Evolutionary conservation across 805 yeast genomes (phyloP), one percentile per base, ranked within the genome.

Genomic region (Wickerhamiella azyma): DNA sequence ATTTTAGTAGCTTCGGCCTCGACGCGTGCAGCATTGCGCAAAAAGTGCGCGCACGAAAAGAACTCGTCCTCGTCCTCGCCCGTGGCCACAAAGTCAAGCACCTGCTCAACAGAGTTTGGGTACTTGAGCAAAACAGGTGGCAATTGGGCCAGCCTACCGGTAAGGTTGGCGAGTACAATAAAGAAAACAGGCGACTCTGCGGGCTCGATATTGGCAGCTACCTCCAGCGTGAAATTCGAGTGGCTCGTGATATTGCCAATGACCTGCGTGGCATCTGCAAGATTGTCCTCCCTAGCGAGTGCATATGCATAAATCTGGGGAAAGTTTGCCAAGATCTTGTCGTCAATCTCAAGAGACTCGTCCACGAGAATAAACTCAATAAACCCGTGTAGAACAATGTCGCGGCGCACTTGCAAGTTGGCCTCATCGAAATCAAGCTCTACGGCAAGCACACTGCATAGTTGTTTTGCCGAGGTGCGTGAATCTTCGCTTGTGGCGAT

Each of bases 191-290:
- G 38, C 24, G 48, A 46, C 37, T 17, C 28, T 9, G 38, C 28
- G 2, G 36, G 37, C 41, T 36, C 39, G 16, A 46, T 29, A 18
- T 37, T 33, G n/a, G 35, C 38, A 11, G 14, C 26, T 9, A 5
- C 9, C 13, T 17, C 17, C 18, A 45, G 24, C 24, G 30, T 26
- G 28, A 46, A 41, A n/a, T 28, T 30, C 8, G 39, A 17, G 41
- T 46, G 48, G 35, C 45, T 17, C 9, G 45, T 36, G 26, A 46
- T 40, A 26, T 46, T 46, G 30, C 48, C 48, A 28, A 46, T 28
- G 3, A 46, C 39, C 38, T 40, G 37, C 9, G 21, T 28, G 2
- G 43, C 40, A 24, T 39, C 44, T n/a, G 35, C 39, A 11, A 17
- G 26, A n/a, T n/a, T n/a, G n/a, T 36, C 45, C 10, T 21, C 35